Base-by-base conservation (phyloP, 2,329 filamentous ascomycete genomes). In the Sphaerulina musiva region DNA sequence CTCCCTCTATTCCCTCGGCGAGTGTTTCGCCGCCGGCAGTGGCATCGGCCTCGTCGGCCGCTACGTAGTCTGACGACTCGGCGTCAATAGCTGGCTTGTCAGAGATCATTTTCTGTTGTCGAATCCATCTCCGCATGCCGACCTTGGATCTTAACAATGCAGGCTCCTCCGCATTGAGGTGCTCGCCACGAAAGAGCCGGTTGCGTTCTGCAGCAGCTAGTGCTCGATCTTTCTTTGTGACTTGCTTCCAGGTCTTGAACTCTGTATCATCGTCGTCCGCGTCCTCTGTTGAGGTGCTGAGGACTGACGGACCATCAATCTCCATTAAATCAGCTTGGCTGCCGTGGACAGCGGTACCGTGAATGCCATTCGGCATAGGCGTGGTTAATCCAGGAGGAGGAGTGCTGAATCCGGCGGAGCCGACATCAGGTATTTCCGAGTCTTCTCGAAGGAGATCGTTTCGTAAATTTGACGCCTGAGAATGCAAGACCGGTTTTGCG, bases 181-280 rank as follows among this genome's bases (percentile, higher is more conserved):
- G 88, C 64, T 90, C 85, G 48, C 86, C 87, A 57, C 86, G 86
- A 73, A 98, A 95, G 11, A 98, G 80, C 39, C 87, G 82, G 70
- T 90, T 85, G 32, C 93, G 82, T 68, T 95, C 89, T 59, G 91
- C 89, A 55, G 93, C 87, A 50, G 92, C 83, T 23, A 86, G 76
- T 3, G 93, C 93, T 58, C 93, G 85, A 66, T 95, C 91, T 69
- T 93, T 96, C 73, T 97, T 97, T 1, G 93, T 98, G 40, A 95
- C 89, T 71, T 97, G 92, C 74, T 97, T 98, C 93, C 95, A 98
- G 36, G 93, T 87, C 69, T 95, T 95, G 74, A 93, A 95, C 68
- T 96, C 92, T 1, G 80, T 74, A 55, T 97, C 91, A 63, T 97
- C 91, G 63, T 95, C 83, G 62, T 89, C 89, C 10, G 81, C 80